Evolutionary conservation across 73 alveolate species (phyloP).

Genomic region (Diophrys sp.): DNA sequence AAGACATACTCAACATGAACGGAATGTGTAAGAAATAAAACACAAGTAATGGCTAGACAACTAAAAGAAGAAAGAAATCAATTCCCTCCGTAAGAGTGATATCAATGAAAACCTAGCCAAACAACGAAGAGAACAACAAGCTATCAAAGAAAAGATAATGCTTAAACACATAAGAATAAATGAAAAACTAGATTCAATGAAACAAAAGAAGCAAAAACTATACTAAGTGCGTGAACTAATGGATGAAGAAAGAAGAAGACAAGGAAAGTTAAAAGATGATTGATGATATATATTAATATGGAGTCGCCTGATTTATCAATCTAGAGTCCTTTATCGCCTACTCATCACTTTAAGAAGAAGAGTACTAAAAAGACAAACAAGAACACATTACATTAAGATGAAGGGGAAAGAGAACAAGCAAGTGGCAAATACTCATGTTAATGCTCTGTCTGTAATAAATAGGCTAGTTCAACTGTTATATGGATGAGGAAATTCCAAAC

Average conservation of each 20-base stretch:
- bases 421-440: constrained; percentile 40
- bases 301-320: too few relatives aligned
- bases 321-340: too few relatives aligned
- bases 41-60: not conserved
- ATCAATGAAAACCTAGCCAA: not conserved
- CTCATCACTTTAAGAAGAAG: not conserved
- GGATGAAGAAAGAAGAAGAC: not conserved
- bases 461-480: not conserved
- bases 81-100: not conserved
- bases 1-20: not conserved
- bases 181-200: not conserved
- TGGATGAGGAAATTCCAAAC: not conserved
- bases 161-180: not conserved
- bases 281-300: too few relatives aligned
- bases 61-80: not conserved
- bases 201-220: not conserved
- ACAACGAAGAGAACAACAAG: not conserved
- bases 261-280: not conserved
- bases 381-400: not conserved
- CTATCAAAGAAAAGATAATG: not conserved
- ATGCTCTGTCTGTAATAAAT: constrained; percentile 33
- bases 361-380: not conserved
- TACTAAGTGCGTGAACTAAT: not conserved
- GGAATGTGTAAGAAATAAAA: not conserved
- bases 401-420: constrained; percentile 19